Base-by-base conservation (phyloP, 2,329 filamentous ascomycete genomes). In the Aspergillus luchuensis region DNA sequence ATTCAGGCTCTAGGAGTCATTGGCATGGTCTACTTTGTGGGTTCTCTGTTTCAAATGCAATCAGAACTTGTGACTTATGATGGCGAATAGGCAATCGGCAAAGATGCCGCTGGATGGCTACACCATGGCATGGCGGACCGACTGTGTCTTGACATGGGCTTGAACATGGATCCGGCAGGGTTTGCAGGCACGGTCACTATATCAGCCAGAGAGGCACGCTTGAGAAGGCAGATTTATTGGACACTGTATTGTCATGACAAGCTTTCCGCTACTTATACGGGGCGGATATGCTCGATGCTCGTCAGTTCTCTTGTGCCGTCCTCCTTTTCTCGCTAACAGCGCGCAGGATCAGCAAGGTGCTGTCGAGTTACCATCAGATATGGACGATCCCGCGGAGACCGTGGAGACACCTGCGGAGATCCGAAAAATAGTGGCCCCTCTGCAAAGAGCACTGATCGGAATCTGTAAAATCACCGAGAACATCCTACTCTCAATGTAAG, bases 221-320 rank as follows among this genome's bases (percentile, higher is more conserved):
- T 76, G 1, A 58, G 74, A n/a, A 66, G 73, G 13, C 74, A 75
- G 43, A 73, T 76, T 2, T 76, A 77, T 41, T 76, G 74, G 74
- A 65, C 73, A 1, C 57, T 76, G 5, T 76, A 77, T 39, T 75
- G 72, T 23, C 65, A 72, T 52, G 74, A 77, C 53, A 77, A 77
- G 28, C 59, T 74, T 4, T 67, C 68, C 0, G 70, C 74, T 5
- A 72, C 66, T 15, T 76, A 76, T 53, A 74, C 73, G 0, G 74
- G 74, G 0, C 67, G 74, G 21, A 69, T 76, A 8, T 77, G 74
- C 58, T 73, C 71, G 1, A 69, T 77, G 58, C 58, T 76, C 65
- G 74, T 76, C 67, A n/a, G 68, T 60, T 5, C 7, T 4, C 10
- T 39, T 11, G 11, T 8, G 10, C 15, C 5, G 5, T 8, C 33